Base-by-base conservation (phyloP, 2,329 filamentous ascomycete genomes). In the Cladophialophora bantiana region DNA sequence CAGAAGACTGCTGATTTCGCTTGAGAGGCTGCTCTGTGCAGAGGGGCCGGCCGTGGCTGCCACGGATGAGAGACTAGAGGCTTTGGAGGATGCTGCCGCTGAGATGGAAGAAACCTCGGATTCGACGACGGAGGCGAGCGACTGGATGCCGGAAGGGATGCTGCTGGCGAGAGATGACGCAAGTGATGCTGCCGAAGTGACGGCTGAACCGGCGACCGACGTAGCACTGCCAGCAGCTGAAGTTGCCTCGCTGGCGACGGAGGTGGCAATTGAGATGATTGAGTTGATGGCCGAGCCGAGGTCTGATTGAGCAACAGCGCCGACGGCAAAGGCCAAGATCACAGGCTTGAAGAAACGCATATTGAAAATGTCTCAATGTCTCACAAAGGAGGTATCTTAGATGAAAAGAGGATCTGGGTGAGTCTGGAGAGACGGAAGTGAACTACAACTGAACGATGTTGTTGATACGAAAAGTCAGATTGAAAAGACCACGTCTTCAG, bases 301-400 rank as follows among this genome's bases (percentile, higher is more conserved):
- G 32, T 67, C 67, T 20, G 7, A 9, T 40, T 68, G 68, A 42
- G 68, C 68, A 52, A 36, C 48, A 40, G 54, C 68, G 58, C 42
- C 26, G 31, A 40, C 60, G 57, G 61, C 68, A n/a, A 70, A 63
- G 20, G 68, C 66, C 35, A 70, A 32, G 26, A 70, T 38, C 10
- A 70, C 9, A 7, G 68, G 50, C 66, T 66, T 68, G 36, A 59
- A 68, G 63, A 70, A 65, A 68, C 68, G 68, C 68, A 70, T 70
- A n/a, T 31, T 64, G 48, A 50, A n/a, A 40, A 34, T 7, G 54
- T 55, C 26, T n/a, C 2, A 15, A 48, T n/a, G 45, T 55, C 38
- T 48, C 9, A 12, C 31, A n/a, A 34, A 2, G 35, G 36, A 10
- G 12, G n/a, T 40, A 45, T 57, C 18, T 48, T 34, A n/a, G 26